Base-by-base conservation (phyloP, 176 grass and related monocot species). In the Musa beccarii region DNA sequence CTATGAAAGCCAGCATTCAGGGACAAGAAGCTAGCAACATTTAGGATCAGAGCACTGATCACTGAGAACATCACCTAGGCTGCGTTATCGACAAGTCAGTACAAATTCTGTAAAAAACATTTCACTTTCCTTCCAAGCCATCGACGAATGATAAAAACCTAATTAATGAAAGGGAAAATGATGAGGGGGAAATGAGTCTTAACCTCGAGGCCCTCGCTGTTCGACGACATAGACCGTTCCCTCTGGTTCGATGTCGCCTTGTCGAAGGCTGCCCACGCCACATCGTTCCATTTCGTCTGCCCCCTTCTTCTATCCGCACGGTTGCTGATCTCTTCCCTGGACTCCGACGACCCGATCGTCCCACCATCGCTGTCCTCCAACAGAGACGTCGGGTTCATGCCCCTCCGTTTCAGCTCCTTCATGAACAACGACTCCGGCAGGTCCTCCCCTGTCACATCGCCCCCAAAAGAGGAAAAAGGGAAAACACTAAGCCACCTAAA, bases 161-260 rank as follows among this genome's bases (percentile, higher is more conserved):
- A 43, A 66, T 2, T 54, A 8, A 53, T 20, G 20, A 54, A 9
- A 8, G 11, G 52, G 12, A 23, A 56, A 1, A 10, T 23, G 51
- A 14, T 34, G 29, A n/a, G 52, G 14, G 54, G 10, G 2, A 52
- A 23, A 20, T n/a, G 10, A 34, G 26, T 2, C 73, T 75, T 16
- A 68, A 98, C 90, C 94, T 93, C 88, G 57, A 98, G 75, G 50
- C 94, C 90, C 73, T 98, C 88, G 62, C 86, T 98, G 75, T 98
- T 91, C 81, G 91, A 85, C 43, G 86, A 81, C 90, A 93, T 84
- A 71, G 94, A 91, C 13, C 78, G 74, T 59, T 89, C 82, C 55
- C 90, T 83, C 78, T 98, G 88, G 19, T 87, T 75, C 20, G 72
- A 75, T 0, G 87, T 69, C 11, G 54, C 86, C 59, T 84, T 85